Evolutionary conservation across 177 flowering plant genomes (phyloP).

Genomic region (Tripterygium wilfordii): DNA sequence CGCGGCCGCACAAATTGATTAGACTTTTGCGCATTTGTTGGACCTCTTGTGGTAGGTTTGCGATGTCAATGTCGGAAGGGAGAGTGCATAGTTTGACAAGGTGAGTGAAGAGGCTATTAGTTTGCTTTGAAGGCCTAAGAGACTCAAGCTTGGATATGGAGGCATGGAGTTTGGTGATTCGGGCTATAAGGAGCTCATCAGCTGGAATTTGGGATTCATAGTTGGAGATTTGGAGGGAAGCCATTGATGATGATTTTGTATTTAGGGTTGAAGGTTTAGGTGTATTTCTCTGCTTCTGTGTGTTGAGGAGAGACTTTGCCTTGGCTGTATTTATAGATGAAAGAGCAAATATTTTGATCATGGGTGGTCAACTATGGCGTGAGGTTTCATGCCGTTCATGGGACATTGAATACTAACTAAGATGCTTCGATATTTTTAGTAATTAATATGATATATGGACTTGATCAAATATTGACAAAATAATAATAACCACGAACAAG

Average conservation of each 20-base stretch:
- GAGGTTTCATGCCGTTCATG: no score
- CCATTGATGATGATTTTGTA: conserved; percentile 18
- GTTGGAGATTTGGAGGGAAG: conserved; percentile 25
- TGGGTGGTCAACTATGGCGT: no score
- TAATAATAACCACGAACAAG: no score
- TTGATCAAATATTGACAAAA: no score
- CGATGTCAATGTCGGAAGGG: conserved; percentile 40
- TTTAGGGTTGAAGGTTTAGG: no score
- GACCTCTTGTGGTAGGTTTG: conserved; percentile 15
- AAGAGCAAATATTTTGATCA: no score
- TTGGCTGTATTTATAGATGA: no score
- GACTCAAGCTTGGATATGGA: conserved; percentile 41
- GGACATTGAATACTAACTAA: no score
- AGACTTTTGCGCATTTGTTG: conserved; percentile 39
- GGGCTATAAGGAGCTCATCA: conserved; percentile 27
- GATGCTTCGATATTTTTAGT: no score
- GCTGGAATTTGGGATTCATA: conserved; percentile 14
- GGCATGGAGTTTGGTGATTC: conserved; percentile 20
- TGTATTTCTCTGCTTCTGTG: no score
- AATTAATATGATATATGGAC: no score
- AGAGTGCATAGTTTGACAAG: conserved; percentile 45
- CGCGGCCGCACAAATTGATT: conserved; percentile 34
- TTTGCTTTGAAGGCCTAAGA: conserved; percentile 42
- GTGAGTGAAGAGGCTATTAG: conserved; percentile 43
- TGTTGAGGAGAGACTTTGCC: no score